These are phyloP conservation scores for Lavandula angustifolia DNA, from an alignment of 257 asterid species.

Conservation along the genomic window DNA sequence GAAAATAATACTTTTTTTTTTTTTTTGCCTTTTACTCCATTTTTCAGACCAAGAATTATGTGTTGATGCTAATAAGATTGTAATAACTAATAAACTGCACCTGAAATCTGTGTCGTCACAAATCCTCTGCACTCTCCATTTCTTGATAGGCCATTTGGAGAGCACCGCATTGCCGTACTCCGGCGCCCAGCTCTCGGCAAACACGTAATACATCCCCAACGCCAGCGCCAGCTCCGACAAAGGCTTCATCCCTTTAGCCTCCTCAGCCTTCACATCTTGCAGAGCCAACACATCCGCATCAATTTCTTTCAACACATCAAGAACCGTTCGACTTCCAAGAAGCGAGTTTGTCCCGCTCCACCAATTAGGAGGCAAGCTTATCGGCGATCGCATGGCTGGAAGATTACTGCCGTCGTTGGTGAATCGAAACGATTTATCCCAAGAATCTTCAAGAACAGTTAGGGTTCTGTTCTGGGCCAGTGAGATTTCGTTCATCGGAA, in stretches of 20 bases:
- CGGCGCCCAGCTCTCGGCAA: conserved; percentile 99
- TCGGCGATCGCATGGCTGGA: conserved; percentile 75
- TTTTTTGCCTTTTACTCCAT: too few species aligned
- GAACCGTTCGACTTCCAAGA: conserved; percentile 48
- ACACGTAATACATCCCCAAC: conserved; percentile 79
- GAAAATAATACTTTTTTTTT: too few species aligned
- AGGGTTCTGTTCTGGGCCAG: conserved; percentile 61
- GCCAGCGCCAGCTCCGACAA: conserved; percentile 82
- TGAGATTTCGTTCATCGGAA: conserved; percentile 80
- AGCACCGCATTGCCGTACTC: conserved; percentile 89
- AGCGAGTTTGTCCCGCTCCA: conserved; percentile 41
- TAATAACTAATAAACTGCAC: conserved; percentile 26
- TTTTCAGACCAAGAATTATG: too few species aligned
- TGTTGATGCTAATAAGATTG: background rate
- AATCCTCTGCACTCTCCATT: conserved; percentile 66
- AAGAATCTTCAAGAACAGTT: conserved; percentile 49
- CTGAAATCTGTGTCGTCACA: conserved; percentile 88
- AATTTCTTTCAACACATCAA: conserved; percentile 74
- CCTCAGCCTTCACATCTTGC: conserved; percentile 93
- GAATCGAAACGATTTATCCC: conserved; percentile 30
- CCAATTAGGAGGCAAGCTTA: conserved; percentile 58
- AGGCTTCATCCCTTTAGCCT: conserved; percentile 79
- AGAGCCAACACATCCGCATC: conserved; percentile 81
- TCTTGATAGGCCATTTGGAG: conserved; percentile 88
- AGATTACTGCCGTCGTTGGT: conserved; percentile 34